Evolutionary conservation across 805 yeast species (phyloP).

Genomic region (Ogataea trehalophila): DNA sequence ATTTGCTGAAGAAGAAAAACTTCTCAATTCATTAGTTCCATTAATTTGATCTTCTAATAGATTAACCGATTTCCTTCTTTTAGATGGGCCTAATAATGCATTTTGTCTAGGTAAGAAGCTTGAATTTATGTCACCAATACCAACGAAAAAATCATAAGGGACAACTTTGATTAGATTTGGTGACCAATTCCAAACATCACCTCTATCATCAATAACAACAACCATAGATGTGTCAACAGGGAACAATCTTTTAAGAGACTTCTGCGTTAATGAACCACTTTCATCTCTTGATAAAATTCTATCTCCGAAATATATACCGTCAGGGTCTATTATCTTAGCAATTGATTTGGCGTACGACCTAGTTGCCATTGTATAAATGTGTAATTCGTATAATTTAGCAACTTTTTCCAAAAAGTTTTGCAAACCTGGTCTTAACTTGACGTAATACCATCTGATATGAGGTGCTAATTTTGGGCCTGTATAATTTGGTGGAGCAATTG

Average conservation of each 20-base stretch:
- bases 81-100: constrained; percentile 54
- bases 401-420: constrained; percentile 63
- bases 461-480: constrained; percentile 57
- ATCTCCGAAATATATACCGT: constrained; percentile 81
- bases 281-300: constrained; percentile 91
- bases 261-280: constrained; percentile 87
- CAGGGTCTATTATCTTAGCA: constrained; percentile 88
- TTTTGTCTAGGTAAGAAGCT: constrained; percentile 82
- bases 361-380: constrained; percentile 98
- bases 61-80: constrained; percentile 53
- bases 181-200: constrained; percentile 99
- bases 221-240: constrained; percentile 98
- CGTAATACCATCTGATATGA: constrained; percentile 80
- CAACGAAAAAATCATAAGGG: constrained; percentile 94
- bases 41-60: constrained; percentile 44
- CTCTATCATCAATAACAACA: constrained; percentile 93
- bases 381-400: constrained; percentile 73
- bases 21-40: constrained; percentile 15
- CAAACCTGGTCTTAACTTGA: constrained; percentile 87
- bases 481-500: constrained; percentile 51
- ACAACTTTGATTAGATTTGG: constrained; percentile 85
- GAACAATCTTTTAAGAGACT: constrained; percentile 79
- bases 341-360: constrained; percentile 86
- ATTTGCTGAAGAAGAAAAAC: neutral
- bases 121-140: constrained; percentile 95